Base-by-base conservation (phyloP, 129 eudicot species). In the Heracleum sosnowskyi region DNA sequence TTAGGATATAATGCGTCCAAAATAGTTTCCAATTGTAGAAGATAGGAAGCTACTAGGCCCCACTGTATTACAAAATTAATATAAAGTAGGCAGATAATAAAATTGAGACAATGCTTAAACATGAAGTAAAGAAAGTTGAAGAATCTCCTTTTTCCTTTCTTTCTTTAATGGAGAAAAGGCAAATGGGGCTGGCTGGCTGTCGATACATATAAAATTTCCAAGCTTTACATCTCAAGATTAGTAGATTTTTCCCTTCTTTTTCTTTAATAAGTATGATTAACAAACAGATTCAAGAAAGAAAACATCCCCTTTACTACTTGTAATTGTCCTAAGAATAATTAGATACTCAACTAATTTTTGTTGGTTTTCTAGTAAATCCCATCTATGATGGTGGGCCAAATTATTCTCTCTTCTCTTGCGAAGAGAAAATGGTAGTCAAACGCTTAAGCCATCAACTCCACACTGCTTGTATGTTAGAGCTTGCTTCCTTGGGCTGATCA, bases 391-490 rank as follows among this genome's bases (percentile, higher is more conserved):
- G 78, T 64, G 71, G 71, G 3, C 68, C 64, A 49, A 7, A 11
- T 24, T 79, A n/a, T 10, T 36, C 37, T 24, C 49, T 71, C 22
- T 16, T 31, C 71, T 15, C 33, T n/a, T 5, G 46, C 7, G 40
- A 47, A 9, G 73, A 46, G 37, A 35, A 47, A 33, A 33, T 49
- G 9, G 31, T 11, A 7, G 69, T 95, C 87, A 95, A 46, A 95
- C 96, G 80, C 86, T 91, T 64, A 95, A 75, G 76, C 99, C 95
- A 86, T 95, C 97, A 68, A 96, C 85, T 71, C 97, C 97, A 85
- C 99, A 96, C 76, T 88, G 93, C 83, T 92, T 96, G 80, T 86
- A 82, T 17, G 90, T 86, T 36, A 96, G 87, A 77, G 97, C 71
- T 73, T 92, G 97, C 83, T 87, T 96, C 71, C 89, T 92, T 40